phyloP scores from a whole-genome alignment of 768 basidiomycete species.

The Suillus bovinus region DNA sequence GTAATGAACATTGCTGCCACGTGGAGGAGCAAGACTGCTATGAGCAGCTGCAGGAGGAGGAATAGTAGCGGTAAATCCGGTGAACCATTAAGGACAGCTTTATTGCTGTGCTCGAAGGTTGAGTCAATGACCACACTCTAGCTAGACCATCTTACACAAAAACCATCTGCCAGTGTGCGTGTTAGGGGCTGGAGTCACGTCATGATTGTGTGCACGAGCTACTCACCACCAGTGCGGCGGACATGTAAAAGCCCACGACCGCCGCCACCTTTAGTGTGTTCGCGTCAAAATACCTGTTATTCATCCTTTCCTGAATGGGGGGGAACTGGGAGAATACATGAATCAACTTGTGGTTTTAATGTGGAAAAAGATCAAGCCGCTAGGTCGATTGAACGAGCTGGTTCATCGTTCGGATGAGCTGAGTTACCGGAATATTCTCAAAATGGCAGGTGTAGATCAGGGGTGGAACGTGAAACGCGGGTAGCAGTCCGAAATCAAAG shows the following conservation, averaged over 20 bases:
- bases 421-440: not conserved
- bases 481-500: too few species aligned
- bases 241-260: constrained; percentile 83
- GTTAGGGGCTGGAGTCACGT: constrained; percentile 10
- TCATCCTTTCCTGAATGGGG: constrained; percentile 9
- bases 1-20: constrained; percentile 46
- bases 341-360: not conserved
- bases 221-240: constrained; percentile 70
- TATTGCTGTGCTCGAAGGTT: constrained; percentile 51
- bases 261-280: constrained; percentile 55
- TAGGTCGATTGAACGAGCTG: not conserved
- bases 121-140: not conserved
- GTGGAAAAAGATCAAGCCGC: not conserved
- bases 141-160: constrained; percentile 40
- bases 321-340: not conserved
- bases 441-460: not conserved
- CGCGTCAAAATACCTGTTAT: constrained; percentile 27
- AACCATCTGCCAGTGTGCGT: constrained; percentile 41
- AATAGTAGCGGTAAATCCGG: constrained; percentile 70
- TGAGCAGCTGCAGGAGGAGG: constrained; percentile 64
- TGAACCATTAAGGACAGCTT: constrained; percentile 67
- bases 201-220: not conserved
- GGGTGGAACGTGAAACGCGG: too few species aligned
- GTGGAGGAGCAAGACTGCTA: constrained; percentile 68
- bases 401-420: not conserved